phyloP scores from a whole-genome alignment of 2,329 filamentous ascomycete species.

The Colletotrichum gloeosporioides region DNA sequence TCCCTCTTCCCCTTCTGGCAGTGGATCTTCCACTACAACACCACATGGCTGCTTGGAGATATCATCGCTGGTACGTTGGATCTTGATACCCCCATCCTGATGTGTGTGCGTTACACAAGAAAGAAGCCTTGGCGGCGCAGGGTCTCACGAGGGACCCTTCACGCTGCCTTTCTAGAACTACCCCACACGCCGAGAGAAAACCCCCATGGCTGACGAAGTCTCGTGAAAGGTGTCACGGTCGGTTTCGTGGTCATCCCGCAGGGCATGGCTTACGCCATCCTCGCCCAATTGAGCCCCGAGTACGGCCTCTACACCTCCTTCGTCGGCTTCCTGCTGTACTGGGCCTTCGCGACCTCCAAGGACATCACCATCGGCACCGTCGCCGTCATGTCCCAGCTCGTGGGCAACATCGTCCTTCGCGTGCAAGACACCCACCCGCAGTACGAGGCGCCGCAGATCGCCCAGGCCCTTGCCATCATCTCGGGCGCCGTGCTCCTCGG shows the following conservation, averaged over 20 bases:
- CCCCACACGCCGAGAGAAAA: neutral
- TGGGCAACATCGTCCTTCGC: conserved; percentile 49
- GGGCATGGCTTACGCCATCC: conserved; percentile 78
- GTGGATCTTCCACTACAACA: conserved; percentile 48
- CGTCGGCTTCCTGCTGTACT: conserved; percentile 80
- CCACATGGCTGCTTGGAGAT: conserved; percentile 23
- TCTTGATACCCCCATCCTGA: neutral
- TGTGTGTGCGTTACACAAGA: neutral
- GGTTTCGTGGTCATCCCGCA: conserved; percentile 81
- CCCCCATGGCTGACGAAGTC: conserved; percentile 11
- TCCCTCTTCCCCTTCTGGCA: conserved; percentile 53
- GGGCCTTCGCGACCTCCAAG: conserved; percentile 85
- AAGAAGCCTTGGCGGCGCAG: neutral
- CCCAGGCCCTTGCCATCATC: conserved; percentile 50
- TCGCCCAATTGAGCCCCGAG: conserved; percentile 71
- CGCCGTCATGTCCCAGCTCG: conserved; percentile 56
- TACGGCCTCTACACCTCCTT: conserved; percentile 85
- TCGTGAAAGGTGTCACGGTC: conserved; percentile 59
- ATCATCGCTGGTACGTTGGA: conserved; percentile 19
- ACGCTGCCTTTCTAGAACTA: neutral
- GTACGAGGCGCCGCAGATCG: conserved; percentile 45
- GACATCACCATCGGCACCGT: conserved; percentile 76
- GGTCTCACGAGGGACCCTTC: neutral
- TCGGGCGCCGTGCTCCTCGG: conserved; percentile 48
- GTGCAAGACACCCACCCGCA: conserved; percentile 38